phyloP scores from a whole-genome alignment of 2,329 filamentous ascomycete genomes.

The Fusarium udum region DNA sequence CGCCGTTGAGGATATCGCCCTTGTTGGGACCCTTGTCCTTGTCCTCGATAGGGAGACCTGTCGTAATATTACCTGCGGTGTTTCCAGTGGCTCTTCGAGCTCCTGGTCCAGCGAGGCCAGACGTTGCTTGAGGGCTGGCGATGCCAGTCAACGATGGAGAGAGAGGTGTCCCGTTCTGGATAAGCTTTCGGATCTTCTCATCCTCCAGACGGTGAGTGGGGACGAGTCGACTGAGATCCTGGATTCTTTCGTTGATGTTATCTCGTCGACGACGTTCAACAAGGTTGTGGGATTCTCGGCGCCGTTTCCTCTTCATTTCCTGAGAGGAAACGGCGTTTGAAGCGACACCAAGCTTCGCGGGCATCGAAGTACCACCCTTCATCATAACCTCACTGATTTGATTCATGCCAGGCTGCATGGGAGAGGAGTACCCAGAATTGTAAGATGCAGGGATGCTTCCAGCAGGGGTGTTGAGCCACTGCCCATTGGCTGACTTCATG shows the following conservation, averaged over 20 bases:
- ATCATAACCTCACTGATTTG: slow-evolving; percentile 91
- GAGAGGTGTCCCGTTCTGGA: slow-evolving; percentile 89
- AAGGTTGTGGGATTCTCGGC: slow-evolving; percentile 94
- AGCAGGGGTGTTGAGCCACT: slow-evolving; percentile 88
- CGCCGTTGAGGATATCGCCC: slow-evolving; percentile 96
- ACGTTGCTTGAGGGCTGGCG: slow-evolving; percentile 79
- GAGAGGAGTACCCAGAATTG: slow-evolving; percentile 89
- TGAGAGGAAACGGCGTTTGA: slow-evolving; percentile 74
- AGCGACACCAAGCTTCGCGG: slow-evolving; percentile 77
- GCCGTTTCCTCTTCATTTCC: slow-evolving; percentile 90
- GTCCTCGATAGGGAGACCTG: slow-evolving; percentile 90
- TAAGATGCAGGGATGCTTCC: slow-evolving; percentile 83
- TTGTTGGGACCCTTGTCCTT: slow-evolving; percentile 99
- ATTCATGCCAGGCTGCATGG: slow-evolving; percentile 72
- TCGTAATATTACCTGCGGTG: slow-evolving; percentile 84
- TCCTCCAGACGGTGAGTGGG: slow-evolving; percentile 93
- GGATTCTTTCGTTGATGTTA: slow-evolving; percentile 98
- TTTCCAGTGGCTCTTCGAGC: slow-evolving; percentile 80
- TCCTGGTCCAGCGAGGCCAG: slow-evolving; percentile 84
- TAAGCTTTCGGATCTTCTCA: slow-evolving; percentile 94
- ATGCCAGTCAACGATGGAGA: slow-evolving; percentile 82
- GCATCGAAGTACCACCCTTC: slow-evolving; percentile 88
- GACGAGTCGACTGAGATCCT: slow-evolving; percentile 93
- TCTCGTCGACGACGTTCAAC: slow-evolving; percentile 94
- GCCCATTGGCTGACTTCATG: slow-evolving; percentile 86